A percentile compares a stretch with the other conserved stretches of the same genome.
Conservation (phyloP, 1,284 basidiomycete genomes). For the Thelephora terrestris region DNA sequence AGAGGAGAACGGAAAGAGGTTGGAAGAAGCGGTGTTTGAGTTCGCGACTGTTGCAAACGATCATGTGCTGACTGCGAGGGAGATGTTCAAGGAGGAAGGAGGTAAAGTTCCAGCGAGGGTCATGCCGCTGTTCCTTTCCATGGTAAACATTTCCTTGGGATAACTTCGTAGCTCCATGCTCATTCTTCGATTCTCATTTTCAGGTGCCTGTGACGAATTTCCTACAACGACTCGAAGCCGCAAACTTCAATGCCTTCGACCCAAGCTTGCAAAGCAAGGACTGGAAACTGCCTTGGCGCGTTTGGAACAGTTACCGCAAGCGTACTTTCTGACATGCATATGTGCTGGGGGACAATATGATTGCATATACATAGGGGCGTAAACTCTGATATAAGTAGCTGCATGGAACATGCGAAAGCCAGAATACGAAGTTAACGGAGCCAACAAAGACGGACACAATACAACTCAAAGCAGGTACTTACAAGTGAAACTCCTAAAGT, state of each 20-base stretch:
- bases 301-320: slow-evolving; percentile 69
- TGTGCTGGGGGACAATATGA: no score
- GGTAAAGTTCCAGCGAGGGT: slow-evolving; percentile 51
- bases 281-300: slow-evolving; percentile 81
- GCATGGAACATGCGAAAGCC: no score
- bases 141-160: slow-evolving; percentile 38
- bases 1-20: slow-evolving; percentile 25
- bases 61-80: slow-evolving; percentile 77
- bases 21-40: slow-evolving; percentile 76
- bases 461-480: no score
- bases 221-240: slow-evolving; percentile 64
- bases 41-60: slow-evolving; percentile 89
- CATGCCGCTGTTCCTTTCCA: slow-evolving; percentile 72
- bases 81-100: slow-evolving; percentile 58
- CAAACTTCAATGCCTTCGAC: slow-evolving; percentile 79
- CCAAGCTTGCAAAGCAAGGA: slow-evolving; percentile 61
- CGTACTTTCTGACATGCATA: slow-evolving; percentile 37
- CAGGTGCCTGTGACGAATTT: slow-evolving; percentile 72
- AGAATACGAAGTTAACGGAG: no score
- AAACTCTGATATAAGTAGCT: no score
- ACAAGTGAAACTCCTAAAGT: no score
- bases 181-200: slow-evolving; percentile 3
- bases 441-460: no score
- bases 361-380: no score
- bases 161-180: slow-evolving; percentile 11